A percentile compares a stretch with the other conserved stretches of the same genome.
Conservation (phyloP, 306 rosid genomes). For the Quercus dentata region DNA sequence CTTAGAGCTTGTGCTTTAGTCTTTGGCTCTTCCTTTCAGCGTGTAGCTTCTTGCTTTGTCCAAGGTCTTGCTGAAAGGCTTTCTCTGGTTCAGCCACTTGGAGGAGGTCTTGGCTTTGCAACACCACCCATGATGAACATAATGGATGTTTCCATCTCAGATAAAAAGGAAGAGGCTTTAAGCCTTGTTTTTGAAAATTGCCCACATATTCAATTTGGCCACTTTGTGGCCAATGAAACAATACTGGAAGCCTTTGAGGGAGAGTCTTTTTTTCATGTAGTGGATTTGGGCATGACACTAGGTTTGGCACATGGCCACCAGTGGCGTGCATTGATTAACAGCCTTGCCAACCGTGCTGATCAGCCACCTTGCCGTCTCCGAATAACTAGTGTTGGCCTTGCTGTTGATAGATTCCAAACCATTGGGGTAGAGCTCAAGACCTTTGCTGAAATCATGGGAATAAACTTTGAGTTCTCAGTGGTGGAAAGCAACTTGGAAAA, state of each 20-base stretch:
- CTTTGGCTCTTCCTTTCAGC: constrained; percentile 76
- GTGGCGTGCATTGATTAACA: constrained; percentile 60
- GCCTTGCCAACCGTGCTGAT: constrained; percentile 32
- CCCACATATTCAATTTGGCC: constrained; percentile 86
- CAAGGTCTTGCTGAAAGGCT: constrained; percentile 67
- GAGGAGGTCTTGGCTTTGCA: constrained; percentile 28
- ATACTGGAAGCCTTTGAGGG: constrained; percentile 99
- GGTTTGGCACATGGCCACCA: constrained; percentile 74
- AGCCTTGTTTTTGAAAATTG: constrained; percentile 65
- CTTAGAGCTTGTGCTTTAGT: constrained; percentile 66
- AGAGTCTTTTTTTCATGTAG: constrained; percentile 73
- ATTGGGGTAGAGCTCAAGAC: constrained; percentile 60
- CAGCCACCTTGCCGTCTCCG: constrained; percentile 36
- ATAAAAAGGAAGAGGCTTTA: constrained; percentile 68
- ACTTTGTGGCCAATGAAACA: constrained; percentile 63
- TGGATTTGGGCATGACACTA: constrained; percentile 76
- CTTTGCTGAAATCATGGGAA: constrained; percentile 44
- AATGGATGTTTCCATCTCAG: constrained; percentile 43
- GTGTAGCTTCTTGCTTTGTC: constrained; percentile 88
- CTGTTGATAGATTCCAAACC: constrained; percentile 29
- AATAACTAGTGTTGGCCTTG: constrained; percentile 63
- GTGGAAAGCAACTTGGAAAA: constrained; percentile 62
- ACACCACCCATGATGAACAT: constrained; percentile 34
- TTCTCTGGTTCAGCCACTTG: constrained; percentile 50
- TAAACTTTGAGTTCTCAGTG: constrained; percentile 46